These are phyloP conservation scores for Monosporascus cannonballus DNA, from an alignment of 2,329 filamentous ascomycete species.

Conservation along the genomic window DNA sequence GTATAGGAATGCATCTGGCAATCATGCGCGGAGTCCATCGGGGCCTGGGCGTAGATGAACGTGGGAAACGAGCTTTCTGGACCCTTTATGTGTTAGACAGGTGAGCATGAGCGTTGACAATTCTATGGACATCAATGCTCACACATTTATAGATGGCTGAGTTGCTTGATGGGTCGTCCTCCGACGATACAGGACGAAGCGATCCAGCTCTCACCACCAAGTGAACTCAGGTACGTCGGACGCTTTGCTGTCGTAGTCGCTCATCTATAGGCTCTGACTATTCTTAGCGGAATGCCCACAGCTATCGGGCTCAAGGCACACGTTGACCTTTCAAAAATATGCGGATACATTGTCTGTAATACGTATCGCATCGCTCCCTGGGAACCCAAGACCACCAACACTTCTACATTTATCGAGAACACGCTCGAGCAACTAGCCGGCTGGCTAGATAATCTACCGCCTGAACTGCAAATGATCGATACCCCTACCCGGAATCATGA, in stretches of 20 bases:
- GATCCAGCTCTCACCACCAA: slow-evolving; percentile 36
- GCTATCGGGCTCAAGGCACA: slow-evolving; percentile 39
- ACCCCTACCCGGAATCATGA: slow-evolving; percentile 29
- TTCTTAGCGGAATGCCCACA: slow-evolving; percentile 34
- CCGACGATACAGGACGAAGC: slow-evolving; percentile 41
- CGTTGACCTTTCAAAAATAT: slow-evolving; percentile 40
- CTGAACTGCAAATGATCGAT: slow-evolving; percentile 30
- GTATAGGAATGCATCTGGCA: slow-evolving; percentile 40
- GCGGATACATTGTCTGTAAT: slow-evolving; percentile 41
- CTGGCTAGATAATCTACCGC: slow-evolving; percentile 34
- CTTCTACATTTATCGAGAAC: slow-evolving; percentile 30
- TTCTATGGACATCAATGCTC: background rate
- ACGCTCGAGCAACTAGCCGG: slow-evolving; percentile 35
- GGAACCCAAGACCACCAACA: slow-evolving; percentile 16
- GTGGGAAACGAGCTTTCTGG: slow-evolving; percentile 43
- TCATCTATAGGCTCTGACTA: slow-evolving; percentile 2
- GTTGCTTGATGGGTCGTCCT: slow-evolving; percentile 44
- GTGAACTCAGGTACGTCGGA: slow-evolving; percentile 32
- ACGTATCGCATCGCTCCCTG: slow-evolving; percentile 35
- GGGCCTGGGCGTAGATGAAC: slow-evolving; percentile 35
- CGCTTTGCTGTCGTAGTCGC: background rate
- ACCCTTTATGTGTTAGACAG: slow-evolving; percentile 46
- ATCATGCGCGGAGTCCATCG: slow-evolving; percentile 43
- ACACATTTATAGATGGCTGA: slow-evolving; percentile 27
- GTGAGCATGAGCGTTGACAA: slow-evolving; percentile 18